These are phyloP conservation scores for Leccinum boreale DNA, from an alignment of 768 basidiomycete genomes.

Conservation along the genomic window DNA sequence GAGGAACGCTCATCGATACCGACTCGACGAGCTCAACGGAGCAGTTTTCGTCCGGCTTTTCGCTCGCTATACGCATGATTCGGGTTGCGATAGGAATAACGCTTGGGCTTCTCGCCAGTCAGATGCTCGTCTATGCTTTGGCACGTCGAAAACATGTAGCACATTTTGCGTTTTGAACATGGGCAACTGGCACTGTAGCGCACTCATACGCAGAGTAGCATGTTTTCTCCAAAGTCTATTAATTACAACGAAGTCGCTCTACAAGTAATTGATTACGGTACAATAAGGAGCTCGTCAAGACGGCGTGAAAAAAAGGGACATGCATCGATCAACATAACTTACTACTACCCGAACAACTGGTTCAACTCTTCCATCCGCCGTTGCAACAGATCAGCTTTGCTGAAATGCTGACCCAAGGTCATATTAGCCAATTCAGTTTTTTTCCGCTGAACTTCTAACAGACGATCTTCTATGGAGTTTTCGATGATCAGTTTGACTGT, in stretches of 20 bases:
- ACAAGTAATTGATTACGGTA: slow-evolving; percentile 31
- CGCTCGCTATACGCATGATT: slow-evolving; percentile 79
- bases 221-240: slow-evolving; percentile 20
- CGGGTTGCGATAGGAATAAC: slow-evolving; percentile 84
- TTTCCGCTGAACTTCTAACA: slow-evolving; percentile 91
- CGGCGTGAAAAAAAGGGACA: slow-evolving; percentile 9
- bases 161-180: slow-evolving; percentile 68
- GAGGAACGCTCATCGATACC: slow-evolving; percentile 59
- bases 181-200: background rate
- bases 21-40: slow-evolving; percentile 50
- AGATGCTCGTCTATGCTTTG: slow-evolving; percentile 71
- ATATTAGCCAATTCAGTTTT: slow-evolving; percentile 94
- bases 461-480: slow-evolving; percentile 88
- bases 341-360: slow-evolving; percentile 58
- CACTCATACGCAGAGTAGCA: background rate
- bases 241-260: slow-evolving; percentile 31
- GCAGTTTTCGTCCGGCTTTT: slow-evolving; percentile 74
- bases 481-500: slow-evolving; percentile 93
- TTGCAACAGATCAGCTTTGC: slow-evolving; percentile 82
- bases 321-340: slow-evolving; percentile 23
- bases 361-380: slow-evolving; percentile 86
- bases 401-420: slow-evolving; percentile 84
- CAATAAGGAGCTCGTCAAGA: slow-evolving; percentile 19
- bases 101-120: slow-evolving; percentile 79
- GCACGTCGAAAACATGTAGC: slow-evolving; percentile 70